Base-by-base conservation (phyloP, 2,329 filamentous ascomycete genomes). In the Thielaviopsis cerberus region DNA sequence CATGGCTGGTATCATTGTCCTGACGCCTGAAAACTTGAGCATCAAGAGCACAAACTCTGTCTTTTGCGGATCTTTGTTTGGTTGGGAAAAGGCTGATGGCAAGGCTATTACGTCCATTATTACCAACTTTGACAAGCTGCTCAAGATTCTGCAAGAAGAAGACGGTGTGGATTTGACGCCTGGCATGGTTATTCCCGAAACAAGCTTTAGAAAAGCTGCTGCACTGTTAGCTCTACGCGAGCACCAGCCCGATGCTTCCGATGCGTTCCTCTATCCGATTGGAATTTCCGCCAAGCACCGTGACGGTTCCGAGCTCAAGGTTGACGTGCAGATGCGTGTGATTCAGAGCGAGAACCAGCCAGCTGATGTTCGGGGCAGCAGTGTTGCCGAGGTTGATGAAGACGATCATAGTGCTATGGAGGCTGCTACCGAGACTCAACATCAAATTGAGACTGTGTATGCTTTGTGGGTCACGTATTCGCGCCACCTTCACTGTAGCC, bases 381-480 rank as follows among this genome's bases (percentile, higher is more conserved):
- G 51, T 11, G 78, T 84, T n/a, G 74, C 80, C 57, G 82, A 88
- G 67, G 71, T 72, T 45, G 78, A 74, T 57, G 77, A 79, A 52
- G 72, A 71, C n/a, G 72, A 75, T 37, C 65, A 64, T 6, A 37
- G 59, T 11, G 41, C 51, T 6, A 53, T 57, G 27, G 15, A 45
- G 4, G n/a, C 48, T 24, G n/a, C 55, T 15, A 24, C 48, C 23
- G 34, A 51, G 55, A 22, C 57, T 1, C 69, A 74, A 30, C 67
- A 72, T 3, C 74, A 77, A 61, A 80, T 83, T 17, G 89, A 96
- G 68, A 79, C 94, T 62, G 89, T 97, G 0, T 97, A 90, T 72
- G 92, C 92, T 11, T 73, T 98, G 27, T 98, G 92, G 92, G 85
- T 98, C 63, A 97, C 91, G 1, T 98, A 97, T 68, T 97, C 91